A percentile compares a stretch with the other conserved stretches of the same genome.
These are phyloP conservation scores for Apiospora pterosperma DNA, from an alignment of 2,329 filamentous ascomycete genomes.

Conservation along the genomic window DNA sequence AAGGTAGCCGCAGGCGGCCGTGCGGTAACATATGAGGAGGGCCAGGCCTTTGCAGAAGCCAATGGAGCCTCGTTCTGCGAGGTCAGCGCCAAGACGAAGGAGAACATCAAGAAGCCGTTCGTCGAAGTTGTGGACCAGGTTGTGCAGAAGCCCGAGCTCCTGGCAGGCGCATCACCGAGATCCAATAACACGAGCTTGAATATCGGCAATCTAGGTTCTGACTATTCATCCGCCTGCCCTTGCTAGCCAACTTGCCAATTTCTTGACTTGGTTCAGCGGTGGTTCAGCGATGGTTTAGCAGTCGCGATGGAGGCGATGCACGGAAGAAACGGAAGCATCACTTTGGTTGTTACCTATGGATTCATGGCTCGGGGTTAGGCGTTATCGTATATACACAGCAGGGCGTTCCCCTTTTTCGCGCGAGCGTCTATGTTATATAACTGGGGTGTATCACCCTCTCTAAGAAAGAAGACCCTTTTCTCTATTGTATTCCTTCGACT, in stretches of 20 bases:
- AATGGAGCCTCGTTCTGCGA: conserved; percentile 49
- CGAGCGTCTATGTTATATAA: conserved; percentile 10
- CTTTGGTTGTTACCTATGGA: background rate
- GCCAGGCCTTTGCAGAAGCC: conserved; percentile 40
- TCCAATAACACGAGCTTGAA: conserved; percentile 24
- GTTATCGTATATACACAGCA: background rate
- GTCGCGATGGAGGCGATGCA: background rate
- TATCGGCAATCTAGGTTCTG: conserved; percentile 20
- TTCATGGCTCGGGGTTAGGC: background rate
- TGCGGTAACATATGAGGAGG: conserved; percentile 45
- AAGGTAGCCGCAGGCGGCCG: conserved; percentile 35
- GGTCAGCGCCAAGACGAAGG: conserved; percentile 50
- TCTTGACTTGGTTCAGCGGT: conserved; percentile 19
- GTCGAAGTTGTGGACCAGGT: conserved; percentile 49
- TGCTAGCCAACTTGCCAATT: conserved; percentile 12
- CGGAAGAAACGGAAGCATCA: conserved; percentile 22
- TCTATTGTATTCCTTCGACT: conserved; percentile 23
- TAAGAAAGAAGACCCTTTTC: background rate
- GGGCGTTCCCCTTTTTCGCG: conserved; percentile 5
- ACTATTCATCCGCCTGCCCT: conserved; percentile 23
- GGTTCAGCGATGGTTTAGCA: conserved; percentile 10
- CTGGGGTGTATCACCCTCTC: conserved; percentile 9
- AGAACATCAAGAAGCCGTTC: conserved; percentile 49
- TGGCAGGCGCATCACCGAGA: conserved; percentile 25
- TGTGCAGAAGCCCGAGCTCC: conserved; percentile 40